These are phyloP conservation scores for Neurospora terricola DNA, from an alignment of 495 filamentous ascomycete genomes.

Conservation along the genomic window DNA sequence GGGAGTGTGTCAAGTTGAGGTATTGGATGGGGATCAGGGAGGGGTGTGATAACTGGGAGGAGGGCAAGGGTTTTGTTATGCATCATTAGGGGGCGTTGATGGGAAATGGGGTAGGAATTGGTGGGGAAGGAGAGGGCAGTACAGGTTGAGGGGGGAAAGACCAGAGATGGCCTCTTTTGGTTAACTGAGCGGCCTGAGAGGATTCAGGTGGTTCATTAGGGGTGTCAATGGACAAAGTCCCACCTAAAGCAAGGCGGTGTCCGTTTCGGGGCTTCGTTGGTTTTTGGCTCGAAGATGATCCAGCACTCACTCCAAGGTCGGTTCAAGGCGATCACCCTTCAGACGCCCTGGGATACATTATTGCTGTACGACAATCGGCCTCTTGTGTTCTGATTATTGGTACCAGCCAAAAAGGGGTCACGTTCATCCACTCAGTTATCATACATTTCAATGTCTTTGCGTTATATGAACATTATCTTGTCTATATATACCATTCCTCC, in stretches of 20 bases:
- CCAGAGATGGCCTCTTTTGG: not conserved
- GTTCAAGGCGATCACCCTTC: not conserved
- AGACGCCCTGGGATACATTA: not conserved
- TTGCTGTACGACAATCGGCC: not conserved
- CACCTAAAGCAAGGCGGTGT: not conserved
- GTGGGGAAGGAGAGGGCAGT: not conserved
- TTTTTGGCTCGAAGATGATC: not conserved
- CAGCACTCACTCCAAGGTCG: not conserved
- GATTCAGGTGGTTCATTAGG: not conserved
- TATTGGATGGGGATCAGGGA: conserved; percentile 90
- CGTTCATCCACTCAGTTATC: not conserved
- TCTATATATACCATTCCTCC: not conserved
- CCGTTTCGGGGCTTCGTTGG: not conserved
- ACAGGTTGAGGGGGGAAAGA: no score
- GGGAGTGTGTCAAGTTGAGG: conserved; percentile 64
- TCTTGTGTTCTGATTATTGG: not conserved
- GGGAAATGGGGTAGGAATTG: not conserved
- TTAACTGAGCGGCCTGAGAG: not conserved
- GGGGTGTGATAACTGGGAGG: conserved; percentile 72
- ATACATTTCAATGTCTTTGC: not conserved
- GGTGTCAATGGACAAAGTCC: not conserved
- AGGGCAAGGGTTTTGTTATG: conserved; percentile 57
- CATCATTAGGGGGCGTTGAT: conserved; percentile 39
- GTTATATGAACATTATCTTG: not conserved
- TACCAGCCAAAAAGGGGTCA: not conserved